Conservation (phyloP, 495 filamentous ascomycete genomes). For the Lepraria neglecta region DNA sequence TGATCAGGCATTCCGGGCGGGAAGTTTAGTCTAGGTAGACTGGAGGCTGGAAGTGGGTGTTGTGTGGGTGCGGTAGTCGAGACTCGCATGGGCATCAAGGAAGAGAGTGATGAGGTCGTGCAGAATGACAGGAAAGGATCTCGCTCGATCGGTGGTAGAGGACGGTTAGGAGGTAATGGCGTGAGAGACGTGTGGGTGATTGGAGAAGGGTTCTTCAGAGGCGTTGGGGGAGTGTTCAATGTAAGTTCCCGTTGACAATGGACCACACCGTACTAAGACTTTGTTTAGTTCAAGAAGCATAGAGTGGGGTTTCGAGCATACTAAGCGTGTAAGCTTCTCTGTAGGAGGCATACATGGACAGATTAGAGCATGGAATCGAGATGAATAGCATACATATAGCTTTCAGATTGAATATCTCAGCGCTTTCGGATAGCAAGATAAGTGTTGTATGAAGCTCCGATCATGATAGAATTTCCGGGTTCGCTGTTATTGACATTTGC, state of each 20-base stretch:
- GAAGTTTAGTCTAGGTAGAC: conserved; percentile 33
- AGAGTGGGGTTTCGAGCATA: conserved; percentile 30
- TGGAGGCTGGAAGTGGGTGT: conserved; percentile 32
- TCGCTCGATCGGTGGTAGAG: conserved; percentile 10
- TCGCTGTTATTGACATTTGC: no score
- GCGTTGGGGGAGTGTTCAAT: conserved; percentile 33
- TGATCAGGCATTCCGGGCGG: conserved; percentile 28
- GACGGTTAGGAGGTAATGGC: conserved; percentile 30
- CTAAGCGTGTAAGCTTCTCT: conserved; percentile 9
- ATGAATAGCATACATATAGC: conserved; percentile 9
- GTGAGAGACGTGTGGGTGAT: conserved; percentile 35
- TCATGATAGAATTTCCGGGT: neutral
- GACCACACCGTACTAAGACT: neutral
- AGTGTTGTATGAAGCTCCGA: neutral
- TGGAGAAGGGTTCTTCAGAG: conserved; percentile 32
- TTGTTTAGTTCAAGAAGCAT: conserved; percentile 23
- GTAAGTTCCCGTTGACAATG: conserved; percentile 18
- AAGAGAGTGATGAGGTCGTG: conserved; percentile 25
- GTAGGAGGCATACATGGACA: conserved; percentile 4
- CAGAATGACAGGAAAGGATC: conserved; percentile 22
- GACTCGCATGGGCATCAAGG: conserved; percentile 31
- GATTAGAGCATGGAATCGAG: neutral
- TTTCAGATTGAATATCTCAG: neutral
- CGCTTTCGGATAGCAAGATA: neutral
- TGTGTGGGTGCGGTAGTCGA: conserved; percentile 36